A percentile compares a stretch with the other conserved stretches of the same genome.
Conservation (phyloP, 2,329 filamentous ascomycete species). For the Colletotrichum sp. region DNA sequence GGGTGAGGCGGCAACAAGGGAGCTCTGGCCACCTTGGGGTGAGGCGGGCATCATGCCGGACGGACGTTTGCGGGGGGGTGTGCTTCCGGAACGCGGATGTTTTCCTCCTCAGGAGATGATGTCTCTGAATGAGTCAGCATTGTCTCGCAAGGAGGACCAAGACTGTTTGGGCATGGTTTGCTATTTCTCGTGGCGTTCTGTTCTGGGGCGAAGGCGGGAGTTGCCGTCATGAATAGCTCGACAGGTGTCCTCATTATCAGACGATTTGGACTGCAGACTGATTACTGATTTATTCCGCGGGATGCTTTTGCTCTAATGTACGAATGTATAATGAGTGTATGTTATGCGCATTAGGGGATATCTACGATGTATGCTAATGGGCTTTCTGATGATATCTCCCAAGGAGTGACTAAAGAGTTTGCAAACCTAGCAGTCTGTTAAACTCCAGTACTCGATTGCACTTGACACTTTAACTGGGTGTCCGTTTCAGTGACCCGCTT, state of each 20-base stretch:
- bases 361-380: background rate
- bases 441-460: too few relatives aligned
- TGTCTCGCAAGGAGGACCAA: background rate
- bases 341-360: background rate
- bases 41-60: background rate
- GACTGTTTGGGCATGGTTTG: background rate
- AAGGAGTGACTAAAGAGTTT: background rate
- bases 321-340: background rate
- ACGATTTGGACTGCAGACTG: background rate
- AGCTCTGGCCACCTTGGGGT: background rate
- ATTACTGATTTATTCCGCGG: background rate
- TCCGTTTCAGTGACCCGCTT: background rate
- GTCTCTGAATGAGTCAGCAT: background rate
- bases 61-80: background rate
- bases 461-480: too few relatives aligned
- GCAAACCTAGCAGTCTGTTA: background rate
- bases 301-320: background rate
- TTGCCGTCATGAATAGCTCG: background rate
- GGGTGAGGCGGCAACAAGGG: background rate
- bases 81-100: background rate
- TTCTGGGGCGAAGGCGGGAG: background rate
- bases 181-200: background rate
- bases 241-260: background rate
- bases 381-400: background rate
- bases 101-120: background rate